A percentile compares a stretch with the other conserved stretches of the same genome.
Evolutionary conservation across 2,329 filamentous ascomycete species (phyloP).

Genomic region (Talaromyces amestolkiae): DNA sequence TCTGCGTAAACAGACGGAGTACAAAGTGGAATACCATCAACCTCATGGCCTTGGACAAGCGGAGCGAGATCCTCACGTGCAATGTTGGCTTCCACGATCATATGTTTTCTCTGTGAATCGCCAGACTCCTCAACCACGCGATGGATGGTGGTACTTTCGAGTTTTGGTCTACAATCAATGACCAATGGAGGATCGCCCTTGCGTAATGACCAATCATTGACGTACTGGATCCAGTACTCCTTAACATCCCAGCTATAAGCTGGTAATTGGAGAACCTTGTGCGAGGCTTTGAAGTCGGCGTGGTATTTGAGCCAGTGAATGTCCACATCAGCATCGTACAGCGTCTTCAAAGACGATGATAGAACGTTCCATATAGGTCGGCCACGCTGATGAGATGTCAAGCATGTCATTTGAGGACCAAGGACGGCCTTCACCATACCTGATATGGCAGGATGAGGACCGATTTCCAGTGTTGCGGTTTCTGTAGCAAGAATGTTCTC

Average conservation of each 20-base stretch:
- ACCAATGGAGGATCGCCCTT: neutral
- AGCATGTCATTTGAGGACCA: neutral
- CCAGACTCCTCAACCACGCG: neutral
- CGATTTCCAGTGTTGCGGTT: neutral
- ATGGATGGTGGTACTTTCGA: neutral
- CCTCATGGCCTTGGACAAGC: conserved; percentile 21
- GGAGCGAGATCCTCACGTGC: conserved; percentile 12
- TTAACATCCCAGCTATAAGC: conserved; percentile 68
- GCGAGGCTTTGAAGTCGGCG: conserved; percentile 48
- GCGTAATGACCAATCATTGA: conserved; percentile 61
- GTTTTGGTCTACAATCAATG: neutral
- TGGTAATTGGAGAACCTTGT: conserved; percentile 46
- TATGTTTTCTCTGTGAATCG: neutral
- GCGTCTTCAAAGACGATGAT: neutral
- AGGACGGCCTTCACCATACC: neutral
- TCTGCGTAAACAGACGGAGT: conserved; percentile 28
- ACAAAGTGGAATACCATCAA: conserved; percentile 28
- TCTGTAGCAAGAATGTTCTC: neutral
- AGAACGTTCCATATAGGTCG: neutral
- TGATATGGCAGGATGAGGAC: neutral
- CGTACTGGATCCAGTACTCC: conserved; percentile 70
- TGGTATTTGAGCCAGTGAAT: conserved; percentile 70
- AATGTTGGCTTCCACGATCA: conserved; percentile 23
- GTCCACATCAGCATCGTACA: conserved; percentile 48
- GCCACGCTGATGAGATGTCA: neutral